These are phyloP conservation scores for Fusarium beomiforme DNA, from an alignment of 2,329 filamentous ascomycete species.

Conservation along the genomic window DNA sequence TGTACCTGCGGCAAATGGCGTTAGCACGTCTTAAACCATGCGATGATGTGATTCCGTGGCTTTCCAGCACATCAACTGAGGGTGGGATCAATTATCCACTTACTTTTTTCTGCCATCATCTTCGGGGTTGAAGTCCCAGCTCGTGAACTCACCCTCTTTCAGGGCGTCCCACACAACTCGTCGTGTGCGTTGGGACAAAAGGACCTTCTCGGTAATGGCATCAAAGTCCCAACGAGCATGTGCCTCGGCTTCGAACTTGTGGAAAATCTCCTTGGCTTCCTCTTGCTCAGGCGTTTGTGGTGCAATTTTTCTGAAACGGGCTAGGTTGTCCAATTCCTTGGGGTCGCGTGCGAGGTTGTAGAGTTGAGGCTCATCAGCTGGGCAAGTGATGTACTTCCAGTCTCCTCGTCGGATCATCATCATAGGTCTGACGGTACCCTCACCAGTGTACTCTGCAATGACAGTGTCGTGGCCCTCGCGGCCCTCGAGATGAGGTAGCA, in stretches of 20 bases:
- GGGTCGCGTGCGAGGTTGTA: conserved; percentile 83
- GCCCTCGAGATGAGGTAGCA: conserved; percentile 79
- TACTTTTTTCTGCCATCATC: conserved; percentile 75
- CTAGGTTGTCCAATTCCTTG: conserved; percentile 79
- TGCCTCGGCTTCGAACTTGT: conserved; percentile 79
- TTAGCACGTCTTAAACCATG: conserved; percentile 45
- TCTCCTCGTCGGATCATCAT: conserved; percentile 92
- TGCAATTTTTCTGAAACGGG: conserved; percentile 54
- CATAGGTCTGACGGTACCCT: conserved; percentile 87
- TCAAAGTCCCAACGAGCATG: conserved; percentile 82
- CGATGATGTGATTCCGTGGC: conserved; percentile 42
- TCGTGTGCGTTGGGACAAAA: conserved; percentile 81
- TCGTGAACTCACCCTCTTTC: conserved; percentile 77
- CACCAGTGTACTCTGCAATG: conserved; percentile 94
- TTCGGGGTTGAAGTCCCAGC: conserved; percentile 86
- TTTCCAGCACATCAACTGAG: background rate
- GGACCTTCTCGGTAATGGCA: conserved; percentile 77
- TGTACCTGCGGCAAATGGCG: conserved; percentile 69
- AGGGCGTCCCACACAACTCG: conserved; percentile 83
- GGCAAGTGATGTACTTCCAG: conserved; percentile 92
- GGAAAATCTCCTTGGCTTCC: conserved; percentile 61
- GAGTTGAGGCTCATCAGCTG: conserved; percentile 84
- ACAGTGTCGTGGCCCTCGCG: conserved; percentile 81
- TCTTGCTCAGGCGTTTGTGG: conserved; percentile 56
- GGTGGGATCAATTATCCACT: conserved; percentile 41